Conservation (phyloP, 2,329 filamentous ascomycete genomes). For the Colletotrichum lupini region DNA sequence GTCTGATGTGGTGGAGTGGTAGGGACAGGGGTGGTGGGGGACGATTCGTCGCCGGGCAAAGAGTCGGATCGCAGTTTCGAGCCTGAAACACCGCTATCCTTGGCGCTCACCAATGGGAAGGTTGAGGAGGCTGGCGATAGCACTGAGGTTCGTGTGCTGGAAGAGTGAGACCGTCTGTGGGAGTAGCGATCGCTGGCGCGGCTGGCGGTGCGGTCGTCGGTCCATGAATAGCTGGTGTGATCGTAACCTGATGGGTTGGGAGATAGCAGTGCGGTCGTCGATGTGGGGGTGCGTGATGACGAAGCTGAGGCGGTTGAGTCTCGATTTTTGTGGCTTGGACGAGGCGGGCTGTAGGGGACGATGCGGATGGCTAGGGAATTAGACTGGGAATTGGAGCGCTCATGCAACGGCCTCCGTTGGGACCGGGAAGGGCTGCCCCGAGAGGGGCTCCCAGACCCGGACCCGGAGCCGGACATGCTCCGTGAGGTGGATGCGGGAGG, state of each 20-base stretch:
- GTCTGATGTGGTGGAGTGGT: slow-evolving; percentile 51
- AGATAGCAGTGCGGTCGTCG: slow-evolving; percentile 22
- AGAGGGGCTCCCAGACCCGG: slow-evolving; percentile 38
- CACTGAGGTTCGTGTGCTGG: slow-evolving; percentile 36
- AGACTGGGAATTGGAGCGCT: slow-evolving; percentile 54
- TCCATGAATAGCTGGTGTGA: slow-evolving; percentile 8
- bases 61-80: slow-evolving; percentile 52
- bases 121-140: slow-evolving; percentile 32
- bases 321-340: slow-evolving; percentile 40
- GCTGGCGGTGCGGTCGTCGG: slow-evolving; percentile 20
- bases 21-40: slow-evolving; percentile 50
- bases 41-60: slow-evolving; percentile 44
- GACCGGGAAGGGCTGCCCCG: slow-evolving; percentile 38
- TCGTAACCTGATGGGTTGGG: slow-evolving; percentile 25
- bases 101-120: slow-evolving; percentile 50
- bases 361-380: slow-evolving; percentile 57
- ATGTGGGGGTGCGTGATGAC: slow-evolving; percentile 28
- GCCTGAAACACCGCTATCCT: slow-evolving; percentile 57
- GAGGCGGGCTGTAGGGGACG: slow-evolving; percentile 61
- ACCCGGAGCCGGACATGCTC: slow-evolving; percentile 43
- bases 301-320: slow-evolving; percentile 36
- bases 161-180: slow-evolving; percentile 40
- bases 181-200: slow-evolving; percentile 24
- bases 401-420: slow-evolving; percentile 49
- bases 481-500: neutral